A percentile compares a stretch with the other conserved stretches of the same genome.
Evolutionary conservation across 257 asterid genomes (phyloP).

Genomic region (Solanum pinnatisectum): DNA sequence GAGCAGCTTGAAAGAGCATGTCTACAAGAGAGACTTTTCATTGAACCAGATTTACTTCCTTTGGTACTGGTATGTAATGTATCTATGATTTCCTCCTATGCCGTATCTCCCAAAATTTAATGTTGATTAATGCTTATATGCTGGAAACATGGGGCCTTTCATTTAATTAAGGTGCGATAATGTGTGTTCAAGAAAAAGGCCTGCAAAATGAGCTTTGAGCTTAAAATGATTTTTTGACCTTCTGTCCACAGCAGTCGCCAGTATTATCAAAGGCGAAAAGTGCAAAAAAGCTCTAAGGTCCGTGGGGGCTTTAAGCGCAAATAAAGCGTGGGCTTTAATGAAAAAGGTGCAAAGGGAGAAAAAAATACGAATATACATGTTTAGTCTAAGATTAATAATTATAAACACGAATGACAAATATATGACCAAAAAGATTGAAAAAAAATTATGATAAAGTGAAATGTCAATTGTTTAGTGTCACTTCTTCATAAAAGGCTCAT

Average conservation of each 20-base stretch:
- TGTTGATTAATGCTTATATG: not conserved
- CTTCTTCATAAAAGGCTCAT: no score
- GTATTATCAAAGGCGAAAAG: no score
- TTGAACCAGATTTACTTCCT: conserved; percentile 56
- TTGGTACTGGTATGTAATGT: conserved; percentile 43
- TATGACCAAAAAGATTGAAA: no score
- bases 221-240: not conserved
- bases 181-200: not conserved
- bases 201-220: not conserved
- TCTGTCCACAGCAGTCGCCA: not conserved
- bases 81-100: not conserved
- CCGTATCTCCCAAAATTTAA: not conserved
- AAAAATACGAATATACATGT: no score
- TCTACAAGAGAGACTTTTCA: conserved; percentile 62
- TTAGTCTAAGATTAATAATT: no score
- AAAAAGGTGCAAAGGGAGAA: no score
- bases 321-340: no score
- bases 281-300: no score
- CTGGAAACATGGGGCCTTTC: not conserved
- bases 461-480: no score
- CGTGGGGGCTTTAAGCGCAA: no score
- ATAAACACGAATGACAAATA: no score
- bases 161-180: not conserved
- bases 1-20: conserved; percentile 63
- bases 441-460: no score